Evolutionary conservation across 768 basidiomycete species (phyloP), one percentile per base, ranked within the genome.

Genomic region (Pisolithus tinctorius): DNA sequence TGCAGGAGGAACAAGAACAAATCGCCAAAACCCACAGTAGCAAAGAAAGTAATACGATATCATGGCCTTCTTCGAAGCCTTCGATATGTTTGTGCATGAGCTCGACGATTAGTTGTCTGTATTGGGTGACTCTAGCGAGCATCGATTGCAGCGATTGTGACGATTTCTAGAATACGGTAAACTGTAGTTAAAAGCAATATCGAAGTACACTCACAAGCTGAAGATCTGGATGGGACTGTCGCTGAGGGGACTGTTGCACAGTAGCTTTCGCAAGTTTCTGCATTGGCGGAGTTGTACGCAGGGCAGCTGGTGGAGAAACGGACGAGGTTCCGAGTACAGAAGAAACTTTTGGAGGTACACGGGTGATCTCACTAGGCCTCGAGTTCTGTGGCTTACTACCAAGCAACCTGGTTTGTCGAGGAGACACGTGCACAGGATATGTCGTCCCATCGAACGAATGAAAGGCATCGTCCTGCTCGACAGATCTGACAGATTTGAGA

Each of bases 21-120:
- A 13, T 6, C 41, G 20, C 9, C 41, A 26, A 42, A 11, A 57
- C 66, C 26, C 50, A 80, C 80, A 70, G 66, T 50, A 71, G 65
- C 2, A 59, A 58, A 27, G 78, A 72, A n/a, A 79, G 65, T 1
- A 69, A 48, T 6, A 70, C 52, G 16, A 78, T 65, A 37, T 81
- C 80, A 11, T 56, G 54, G 34, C 34, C 34, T 17, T 50, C 46
- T 7, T 53, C 51, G 4, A 52, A 42, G 31, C 55, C 58, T 17
- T 63, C 42, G 56, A 69, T 38, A 40, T 64, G 63, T 3, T 61
- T 53, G 6, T 57, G 52, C 17, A 71, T 64, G 43, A 60, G 36
- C 14, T 61, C 51, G 31, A 57, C 63, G 41, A 66, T 50, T 17
- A 58, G 37, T 27, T 42, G 44, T n/a, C 60, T 58, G 46, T 52